Conservation (phyloP, 2,329 filamentous ascomycete genomes). For the Penicillium capsulatum region DNA sequence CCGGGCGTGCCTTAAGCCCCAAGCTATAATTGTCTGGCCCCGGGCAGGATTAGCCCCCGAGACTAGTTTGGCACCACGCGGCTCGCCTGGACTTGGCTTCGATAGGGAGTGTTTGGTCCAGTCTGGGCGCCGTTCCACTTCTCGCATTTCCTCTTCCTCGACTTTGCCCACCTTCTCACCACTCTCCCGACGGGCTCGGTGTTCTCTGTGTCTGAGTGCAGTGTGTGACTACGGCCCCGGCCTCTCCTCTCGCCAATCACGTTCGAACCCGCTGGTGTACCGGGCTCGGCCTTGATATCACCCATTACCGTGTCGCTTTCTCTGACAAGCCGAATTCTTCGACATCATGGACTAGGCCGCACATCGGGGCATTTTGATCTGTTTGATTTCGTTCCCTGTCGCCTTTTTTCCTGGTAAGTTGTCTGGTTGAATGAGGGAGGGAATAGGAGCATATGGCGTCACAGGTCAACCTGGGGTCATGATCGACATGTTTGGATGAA, state of each 20-base stretch:
- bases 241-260: slow-evolving; percentile 6
- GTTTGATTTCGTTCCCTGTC: slow-evolving; percentile 4
- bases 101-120: slow-evolving; percentile 20
- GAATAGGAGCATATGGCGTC: background rate
- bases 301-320: background rate
- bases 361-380: background rate
- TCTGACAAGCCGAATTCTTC: slow-evolving; percentile 3
- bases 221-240: slow-evolving; percentile 9
- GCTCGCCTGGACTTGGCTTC: slow-evolving; percentile 23
- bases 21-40: too few relatives aligned
- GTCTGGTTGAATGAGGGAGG: background rate
- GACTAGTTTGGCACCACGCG: slow-evolving; percentile 20
- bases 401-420: slow-evolving; percentile 19
- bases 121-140: slow-evolving; percentile 16
- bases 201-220: background rate
- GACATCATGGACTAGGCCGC: slow-evolving; percentile 20
- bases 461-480: background rate
- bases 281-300: slow-evolving; percentile 10
- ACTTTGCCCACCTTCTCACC: slow-evolving; percentile 1
- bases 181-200: slow-evolving; percentile 1
- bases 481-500: background rate
- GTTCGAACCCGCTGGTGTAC: slow-evolving; percentile 8
- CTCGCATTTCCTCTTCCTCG: slow-evolving; percentile 1
- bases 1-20: background rate
- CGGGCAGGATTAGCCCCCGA: slow-evolving; percentile 8